Evolutionary conservation across 108 stramenopile species (phyloP).

Genomic region (Conticribra weissflogii): DNA sequence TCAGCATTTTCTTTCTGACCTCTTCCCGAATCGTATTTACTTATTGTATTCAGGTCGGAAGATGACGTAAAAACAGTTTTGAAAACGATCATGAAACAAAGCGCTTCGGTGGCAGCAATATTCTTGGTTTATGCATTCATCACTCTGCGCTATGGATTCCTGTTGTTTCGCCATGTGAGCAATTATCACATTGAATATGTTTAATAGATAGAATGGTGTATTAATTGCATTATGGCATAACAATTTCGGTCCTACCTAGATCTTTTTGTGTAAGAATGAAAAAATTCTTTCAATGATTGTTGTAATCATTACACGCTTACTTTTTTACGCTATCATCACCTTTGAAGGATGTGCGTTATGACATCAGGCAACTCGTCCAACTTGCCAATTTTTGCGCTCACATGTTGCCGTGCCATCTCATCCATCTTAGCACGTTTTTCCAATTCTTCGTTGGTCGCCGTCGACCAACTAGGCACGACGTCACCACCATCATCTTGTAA

Average conservation of each 20-base stretch:
- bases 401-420: constrained; percentile 14
- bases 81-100: constrained; percentile 75
- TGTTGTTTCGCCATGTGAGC: constrained; percentile 59
- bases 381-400: constrained; percentile 13
- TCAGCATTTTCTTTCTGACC: no score
- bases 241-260: background rate
- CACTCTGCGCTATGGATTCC: constrained; percentile 70
- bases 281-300: background rate
- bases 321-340: constrained; percentile 38
- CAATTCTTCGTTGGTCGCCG: constrained; percentile 53
- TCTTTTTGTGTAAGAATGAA: background rate
- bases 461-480: constrained; percentile 56
- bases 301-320: no score
- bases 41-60: no score
- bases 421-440: constrained; percentile 29
- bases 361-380: constrained; percentile 26
- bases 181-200: constrained; percentile 87
- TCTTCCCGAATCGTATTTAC: no score
- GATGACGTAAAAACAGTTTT: constrained; percentile 67
- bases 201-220: constrained; percentile 22
- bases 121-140: constrained; percentile 75
- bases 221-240: background rate
- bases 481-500: no score
- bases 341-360: constrained; percentile 6
- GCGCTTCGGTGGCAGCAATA: constrained; percentile 73